Evolutionary conservation across 495 filamentous ascomycete genomes (phyloP), one percentile per base, ranked within the genome.

Genomic region (Entonaema liquescens): DNA sequence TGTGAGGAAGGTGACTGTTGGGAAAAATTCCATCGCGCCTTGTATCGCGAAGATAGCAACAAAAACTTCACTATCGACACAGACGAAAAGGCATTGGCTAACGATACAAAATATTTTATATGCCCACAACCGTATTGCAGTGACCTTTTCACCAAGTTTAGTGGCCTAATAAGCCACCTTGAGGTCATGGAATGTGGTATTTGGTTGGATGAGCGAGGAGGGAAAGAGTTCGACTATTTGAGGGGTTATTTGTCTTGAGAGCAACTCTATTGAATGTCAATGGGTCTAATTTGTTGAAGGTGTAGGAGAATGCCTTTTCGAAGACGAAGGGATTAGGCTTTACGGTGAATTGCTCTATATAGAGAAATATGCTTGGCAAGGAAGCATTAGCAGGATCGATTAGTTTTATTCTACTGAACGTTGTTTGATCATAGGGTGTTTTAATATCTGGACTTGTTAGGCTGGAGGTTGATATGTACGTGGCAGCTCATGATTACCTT

Each of bases 1-100:
- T 66, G 55, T 42, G 63, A 66, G 29, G 54, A 29, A 21, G 28
- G 54, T 0, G 19, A n/a, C 15, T 65, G 52, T 17, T 33, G 50
- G 15, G n/a, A 21, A 23, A 23, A 25, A 15, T 26, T 65, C 11
- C 33, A 65, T 17, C 9, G 15, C 9, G n/a, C 47, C n/a, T 21
- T 65, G 5, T 7, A 4, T 35, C 11, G n/a, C 17, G 50, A 33
- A 29, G 62, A 65, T 23, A 1, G 13, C 12, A 11, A 7, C 19
- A 36, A 31, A 13, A 5, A 13, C 7, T 55, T 63, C 21, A 54
- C 60, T 3, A 50, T 19, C 7, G 47, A 44, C n/a, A 17, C 21
- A 2, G 26, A 21, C 35, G 23, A 17, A 15, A 42, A 36, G 28
- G 2, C 15, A 11, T 7, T 4, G n/a, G 38, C 25, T 25, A 17